Percentiles rank a stretch among this genome's conserved stretches.
Evolutionary conservation across 306 rosid species (phyloP).

Genomic region (Inga leiocalycina): DNA sequence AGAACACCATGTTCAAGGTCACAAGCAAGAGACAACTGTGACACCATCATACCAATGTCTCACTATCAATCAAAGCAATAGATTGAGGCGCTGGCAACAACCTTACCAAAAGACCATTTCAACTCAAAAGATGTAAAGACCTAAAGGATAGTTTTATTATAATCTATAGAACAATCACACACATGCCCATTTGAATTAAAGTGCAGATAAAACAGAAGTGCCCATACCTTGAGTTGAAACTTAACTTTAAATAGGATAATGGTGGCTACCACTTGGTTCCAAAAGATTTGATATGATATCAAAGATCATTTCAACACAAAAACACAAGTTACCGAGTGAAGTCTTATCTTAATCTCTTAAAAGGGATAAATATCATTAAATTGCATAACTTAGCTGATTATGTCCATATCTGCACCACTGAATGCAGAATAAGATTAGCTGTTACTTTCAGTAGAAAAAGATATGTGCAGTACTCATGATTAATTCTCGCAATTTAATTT

Average conservation of each 20-base stretch:
- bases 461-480: not conserved
- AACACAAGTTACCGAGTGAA: not conserved
- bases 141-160: not conserved
- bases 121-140: not conserved
- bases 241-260: slow-evolving; percentile 6
- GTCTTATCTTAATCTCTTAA: not conserved
- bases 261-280: too few species aligned
- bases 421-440: not conserved
- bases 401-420: slow-evolving; percentile 2
- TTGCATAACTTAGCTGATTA: not conserved
- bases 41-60: not conserved
- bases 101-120: not conserved
- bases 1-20: not conserved
- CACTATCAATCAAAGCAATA: not conserved
- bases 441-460: not conserved
- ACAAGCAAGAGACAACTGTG: not conserved
- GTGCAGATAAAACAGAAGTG: not conserved
- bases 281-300: not conserved
- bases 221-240: not conserved
- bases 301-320: not conserved
- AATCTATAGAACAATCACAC: not conserved
- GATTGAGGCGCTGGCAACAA: not conserved
- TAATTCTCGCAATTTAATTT: not conserved
- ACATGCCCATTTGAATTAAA: not conserved
- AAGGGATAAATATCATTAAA: not conserved